Base-by-base conservation (phyloP, 164 flowering plant genomes). In the Platanus orientalis region DNA sequence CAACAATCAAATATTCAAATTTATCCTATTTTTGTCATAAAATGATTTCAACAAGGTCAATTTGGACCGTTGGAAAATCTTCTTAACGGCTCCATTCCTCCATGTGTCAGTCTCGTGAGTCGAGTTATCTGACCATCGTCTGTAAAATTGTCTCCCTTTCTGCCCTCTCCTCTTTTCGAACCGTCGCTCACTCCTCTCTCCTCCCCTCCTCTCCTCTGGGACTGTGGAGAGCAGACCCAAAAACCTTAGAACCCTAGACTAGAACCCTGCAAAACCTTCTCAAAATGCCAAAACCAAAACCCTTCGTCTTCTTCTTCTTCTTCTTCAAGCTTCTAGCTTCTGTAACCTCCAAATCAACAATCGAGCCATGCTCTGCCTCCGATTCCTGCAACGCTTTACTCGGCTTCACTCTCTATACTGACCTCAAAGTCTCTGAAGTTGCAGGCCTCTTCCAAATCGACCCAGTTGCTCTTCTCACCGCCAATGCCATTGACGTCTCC, bases 401-500 rank as follows among this genome's bases (percentile, higher is more conserved):
- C 19, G 96, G 90, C 14, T 94, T 91, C 88, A 84, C 88, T 0
- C 87, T 94, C 67, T 86, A 87, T 88, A 86, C 97, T 1, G 93
- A 87, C 78, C 90, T 91, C 69, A 94, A 94, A 68, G 95, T 94
- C 67, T 79, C 98, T 13, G 89, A 94, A 65, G 76, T 94, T 4
- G 83, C 96, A 6, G 60, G 91, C 29, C 96, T 89, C 74, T 94
- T 94, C 79, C 76, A 81, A 60, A 68, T 89, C 55, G 97, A 94
- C 72, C 89, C 97, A 29, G 69, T 89, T 32, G 40, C 89, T 10
- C 82, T 94, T 57, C 83, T 94, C 66, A 73, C 87, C 5, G 86
- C 97, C 42, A 94, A 94, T 66, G 76, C 93, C 79, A 79, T 89
- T 53, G 96, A 91, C n/a, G n/a, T n/a, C n/a, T n/a, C n/a, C n/a